Evolutionary conservation across 1,139 yeast genomes (phyloP).

Genomic region (Lodderomyces pseudojiufengensis): DNA sequence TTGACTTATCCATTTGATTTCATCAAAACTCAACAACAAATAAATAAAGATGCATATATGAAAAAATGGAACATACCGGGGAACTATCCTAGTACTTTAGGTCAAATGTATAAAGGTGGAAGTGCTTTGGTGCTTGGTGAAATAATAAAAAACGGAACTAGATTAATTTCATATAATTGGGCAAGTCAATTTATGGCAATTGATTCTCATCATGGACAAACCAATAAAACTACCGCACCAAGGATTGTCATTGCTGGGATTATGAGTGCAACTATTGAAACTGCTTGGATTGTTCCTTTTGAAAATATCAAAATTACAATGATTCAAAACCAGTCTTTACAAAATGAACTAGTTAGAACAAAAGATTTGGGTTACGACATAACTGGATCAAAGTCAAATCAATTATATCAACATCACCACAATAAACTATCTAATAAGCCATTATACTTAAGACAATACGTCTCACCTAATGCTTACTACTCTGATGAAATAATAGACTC

Average conservation of each 20-base stretch:
- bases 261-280: constrained; percentile 79
- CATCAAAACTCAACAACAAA: constrained; percentile 69
- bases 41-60: constrained; percentile 40
- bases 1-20: constrained; percentile 84
- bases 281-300: constrained; percentile 83
- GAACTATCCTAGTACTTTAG: constrained; percentile 37
- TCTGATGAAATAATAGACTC: constrained; percentile 34
- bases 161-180: constrained; percentile 74
- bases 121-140: constrained; percentile 79
- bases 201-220: constrained; percentile 29
- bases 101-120: constrained; percentile 65
- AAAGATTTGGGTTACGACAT: constrained; percentile 22
- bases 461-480: constrained; percentile 45
- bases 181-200: constrained; percentile 73
- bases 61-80: constrained; percentile 34
- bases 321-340: constrained; percentile 61
- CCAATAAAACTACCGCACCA: constrained; percentile 59
- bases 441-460: constrained; percentile 33
- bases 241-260: constrained; percentile 79
- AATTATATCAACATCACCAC: constrained; percentile 3
- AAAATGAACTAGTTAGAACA: constrained; percentile 30
- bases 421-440: constrained; percentile 23
- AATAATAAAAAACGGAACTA: constrained; percentile 63
- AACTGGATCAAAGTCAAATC: constrained; percentile 18
- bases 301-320: constrained; percentile 82